Conservation (phyloP, 352 stramenopile genomes). For the Phytophthora citrophthora region DNA sequence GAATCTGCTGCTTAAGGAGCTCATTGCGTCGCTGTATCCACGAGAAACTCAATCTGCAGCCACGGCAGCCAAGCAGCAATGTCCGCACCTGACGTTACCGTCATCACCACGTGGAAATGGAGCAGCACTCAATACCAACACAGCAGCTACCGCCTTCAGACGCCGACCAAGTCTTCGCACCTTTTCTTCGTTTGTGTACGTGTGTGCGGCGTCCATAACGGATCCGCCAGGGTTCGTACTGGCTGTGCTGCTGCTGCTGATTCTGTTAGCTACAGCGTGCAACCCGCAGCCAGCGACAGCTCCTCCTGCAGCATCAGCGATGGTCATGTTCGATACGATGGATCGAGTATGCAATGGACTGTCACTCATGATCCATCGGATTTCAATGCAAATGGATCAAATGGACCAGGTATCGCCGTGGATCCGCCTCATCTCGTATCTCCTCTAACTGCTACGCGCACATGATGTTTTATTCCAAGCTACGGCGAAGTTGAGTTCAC, state of each 20-base stretch:
- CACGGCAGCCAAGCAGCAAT: slow-evolving; percentile 53
- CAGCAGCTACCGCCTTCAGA: slow-evolving; percentile 39
- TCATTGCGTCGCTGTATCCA: slow-evolving; percentile 67
- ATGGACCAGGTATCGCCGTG: slow-evolving; percentile 61
- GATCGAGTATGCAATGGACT: slow-evolving; percentile 71
- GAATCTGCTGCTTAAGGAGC: slow-evolving; percentile 68
- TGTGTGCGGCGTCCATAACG: slow-evolving; percentile 70
- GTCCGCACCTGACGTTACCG: slow-evolving; percentile 28
- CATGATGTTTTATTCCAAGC: slow-evolving; percentile 23
- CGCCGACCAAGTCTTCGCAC: slow-evolving; percentile 56
- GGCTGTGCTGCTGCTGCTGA: slow-evolving; percentile 70
- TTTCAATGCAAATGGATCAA: slow-evolving; percentile 64
- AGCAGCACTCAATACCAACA: slow-evolving; percentile 26
- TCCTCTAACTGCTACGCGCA: slow-evolving; percentile 40
- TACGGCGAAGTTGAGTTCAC: slow-evolving; percentile 5
- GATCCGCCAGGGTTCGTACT: slow-evolving; percentile 78
- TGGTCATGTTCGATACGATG: slow-evolving; percentile 55
- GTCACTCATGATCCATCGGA: slow-evolving; percentile 66
- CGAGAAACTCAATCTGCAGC: slow-evolving; percentile 46
- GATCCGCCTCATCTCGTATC: slow-evolving; percentile 63
- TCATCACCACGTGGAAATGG: slow-evolving; percentile 13
- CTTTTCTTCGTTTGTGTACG: slow-evolving; percentile 74
- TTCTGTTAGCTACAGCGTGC: slow-evolving; percentile 63
- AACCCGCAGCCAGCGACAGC: slow-evolving; percentile 58
- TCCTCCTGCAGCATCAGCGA: slow-evolving; percentile 39